Evolutionary conservation across 164 flowering plant species (phyloP), one percentile per base, ranked within the genome.

Genomic region (Vitis riparia): DNA sequence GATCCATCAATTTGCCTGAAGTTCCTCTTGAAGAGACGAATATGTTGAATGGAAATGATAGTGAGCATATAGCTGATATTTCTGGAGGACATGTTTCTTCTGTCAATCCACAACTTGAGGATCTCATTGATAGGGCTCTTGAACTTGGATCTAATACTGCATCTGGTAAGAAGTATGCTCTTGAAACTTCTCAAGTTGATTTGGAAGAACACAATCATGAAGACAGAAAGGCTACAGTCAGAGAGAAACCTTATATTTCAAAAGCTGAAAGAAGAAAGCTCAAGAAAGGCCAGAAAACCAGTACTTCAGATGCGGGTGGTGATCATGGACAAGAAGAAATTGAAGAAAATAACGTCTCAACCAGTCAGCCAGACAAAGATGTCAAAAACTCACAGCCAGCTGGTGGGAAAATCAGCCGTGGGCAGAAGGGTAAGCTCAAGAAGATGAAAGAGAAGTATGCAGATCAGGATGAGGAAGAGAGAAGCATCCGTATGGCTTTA

Each of bases 391-490:
- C 55, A 11, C 81, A 70, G 72, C 81, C 84, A 44, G 74, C 71
- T 74, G 76, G 78, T 75, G 92, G 86, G 59, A 92, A 92, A 81
- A 51, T 81, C 57, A 79, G 81, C 55, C 97, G 98, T 71, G 99
- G 98, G 44, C 97, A 92, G 77, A 88, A 71, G 78, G 79, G 93
- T 13, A 94, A 92, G 76, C 91, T 94, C 50, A 94, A 94, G 84
- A 94, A 90, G 81, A 91, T 94, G 68, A 94, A 92, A 79, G 97
- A 94, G 71, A 94, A 91, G 76, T 94, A 94, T 79, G 90, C 89
- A 8, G 88, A 94, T 77, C 99, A 94, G 70, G 99, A 94, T 79
- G 98, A 92, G 76, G 98, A 92, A 76, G 99, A 94, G 74, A 85
- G 98, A 70, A 89, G 65, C 67, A 84, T 91, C 56, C 87, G 95